phyloP scores from a whole-genome alignment of 257 asterid genomes.

The Scutellaria galericulata region DNA sequence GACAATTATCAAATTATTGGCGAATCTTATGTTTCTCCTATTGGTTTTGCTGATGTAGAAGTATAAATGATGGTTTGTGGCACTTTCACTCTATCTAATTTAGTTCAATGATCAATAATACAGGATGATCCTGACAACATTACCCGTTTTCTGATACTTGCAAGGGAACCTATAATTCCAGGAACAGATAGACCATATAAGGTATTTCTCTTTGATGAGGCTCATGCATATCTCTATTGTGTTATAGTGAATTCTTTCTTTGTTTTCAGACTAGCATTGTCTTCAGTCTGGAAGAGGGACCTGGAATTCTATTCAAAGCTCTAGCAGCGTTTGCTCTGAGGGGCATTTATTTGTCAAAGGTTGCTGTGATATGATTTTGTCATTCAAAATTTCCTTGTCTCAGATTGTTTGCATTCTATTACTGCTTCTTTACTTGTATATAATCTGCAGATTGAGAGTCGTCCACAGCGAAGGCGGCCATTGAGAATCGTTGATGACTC shows the following conservation, averaged over 20 bases:
- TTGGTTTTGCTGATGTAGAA: no score
- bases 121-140: conserved; percentile 82
- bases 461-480: conserved; percentile 85
- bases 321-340: conserved; percentile 87
- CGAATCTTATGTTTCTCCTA: no score
- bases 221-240: conserved; percentile 32
- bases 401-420: no score
- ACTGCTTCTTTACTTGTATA: no score
- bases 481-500: conserved; percentile 85
- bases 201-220: conserved; percentile 23
- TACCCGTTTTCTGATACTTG: conserved; percentile 87
- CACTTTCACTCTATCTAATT: conserved; percentile 18
- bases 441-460: conserved; percentile 79
- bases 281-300: conserved; percentile 94
- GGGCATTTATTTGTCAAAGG: conserved; percentile 85
- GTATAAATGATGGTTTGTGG: neutral
- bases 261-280: conserved; percentile 79
- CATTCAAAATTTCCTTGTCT: no score
- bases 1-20: no score
- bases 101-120: conserved; percentile 35
- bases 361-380: conserved; percentile 30
- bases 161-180: conserved; percentile 70
- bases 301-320: conserved; percentile 98
- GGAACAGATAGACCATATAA: conserved; percentile 46
- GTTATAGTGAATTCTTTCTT: conserved; percentile 1